These are phyloP conservation scores for Russula foetens DNA, from an alignment of 768 basidiomycete genomes.

Conservation along the genomic window DNA sequence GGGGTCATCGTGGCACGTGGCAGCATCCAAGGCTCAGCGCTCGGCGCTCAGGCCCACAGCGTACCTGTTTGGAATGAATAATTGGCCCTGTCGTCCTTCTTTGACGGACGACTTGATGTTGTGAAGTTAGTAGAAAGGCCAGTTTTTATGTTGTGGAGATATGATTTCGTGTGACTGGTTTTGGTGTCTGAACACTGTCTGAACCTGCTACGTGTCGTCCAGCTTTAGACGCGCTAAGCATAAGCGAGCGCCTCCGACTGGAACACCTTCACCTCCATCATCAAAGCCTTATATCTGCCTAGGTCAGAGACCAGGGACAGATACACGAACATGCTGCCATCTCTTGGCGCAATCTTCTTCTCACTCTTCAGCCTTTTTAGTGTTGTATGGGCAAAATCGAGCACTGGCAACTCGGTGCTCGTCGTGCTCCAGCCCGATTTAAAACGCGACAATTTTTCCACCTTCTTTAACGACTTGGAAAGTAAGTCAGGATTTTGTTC, in stretches of 20 bases:
- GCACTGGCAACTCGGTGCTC: constrained; percentile 73
- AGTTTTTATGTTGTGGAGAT: no score
- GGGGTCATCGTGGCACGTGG: no score
- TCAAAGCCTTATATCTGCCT: not conserved
- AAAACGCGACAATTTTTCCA: constrained; percentile 61
- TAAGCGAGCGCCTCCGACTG: not conserved
- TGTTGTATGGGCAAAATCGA: constrained; percentile 49
- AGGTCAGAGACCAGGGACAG: not conserved
- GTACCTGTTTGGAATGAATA: no score
- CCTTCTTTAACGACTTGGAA: constrained; percentile 74
- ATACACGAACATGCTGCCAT: constrained; percentile 23
- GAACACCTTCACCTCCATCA: not conserved
- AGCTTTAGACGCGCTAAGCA: not conserved
- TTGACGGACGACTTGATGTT: no score
- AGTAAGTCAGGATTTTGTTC: constrained; percentile 36
- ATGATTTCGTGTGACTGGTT: no score
- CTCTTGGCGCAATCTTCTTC: constrained; percentile 24
- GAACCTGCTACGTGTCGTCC: not conserved
- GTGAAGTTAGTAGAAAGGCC: no score
- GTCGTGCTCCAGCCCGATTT: constrained; percentile 72
- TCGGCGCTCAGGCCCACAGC: no score
- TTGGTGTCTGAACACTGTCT: no score
- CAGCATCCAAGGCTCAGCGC: no score
- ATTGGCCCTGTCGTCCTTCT: no score
- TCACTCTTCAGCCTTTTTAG: constrained; percentile 26